Percentiles rank a stretch among this genome's conserved stretches.
These are phyloP conservation scores for Curvularia spicifera DNA, from an alignment of 2,329 filamentous ascomycete genomes.

Conservation along the genomic window DNA sequence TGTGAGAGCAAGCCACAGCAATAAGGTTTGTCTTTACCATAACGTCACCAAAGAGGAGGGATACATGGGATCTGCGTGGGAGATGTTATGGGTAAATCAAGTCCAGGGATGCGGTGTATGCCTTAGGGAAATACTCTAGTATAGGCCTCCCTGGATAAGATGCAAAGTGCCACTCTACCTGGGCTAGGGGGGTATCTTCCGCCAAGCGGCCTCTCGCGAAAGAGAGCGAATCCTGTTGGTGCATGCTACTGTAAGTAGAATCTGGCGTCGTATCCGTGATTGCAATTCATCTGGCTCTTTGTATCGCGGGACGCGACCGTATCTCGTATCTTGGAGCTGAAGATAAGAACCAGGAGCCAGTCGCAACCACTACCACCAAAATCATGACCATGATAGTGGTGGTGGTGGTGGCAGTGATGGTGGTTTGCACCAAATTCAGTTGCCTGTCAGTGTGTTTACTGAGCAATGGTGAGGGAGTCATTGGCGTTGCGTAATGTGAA, in stretches of 20 bases:
- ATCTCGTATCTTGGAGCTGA: slow-evolving; percentile 8
- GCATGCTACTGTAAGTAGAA: slow-evolving; percentile 5
- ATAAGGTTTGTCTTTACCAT: not conserved
- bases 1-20: slow-evolving; percentile 2
- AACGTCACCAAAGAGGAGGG: not conserved
- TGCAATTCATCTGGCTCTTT: slow-evolving; percentile 27
- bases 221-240: slow-evolving; percentile 1
- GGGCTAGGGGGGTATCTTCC: not conserved
- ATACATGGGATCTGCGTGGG: not conserved
- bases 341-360: slow-evolving; percentile 11
- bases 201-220: too few species aligned
- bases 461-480: slow-evolving; percentile 1
- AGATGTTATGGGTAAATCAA: not conserved
- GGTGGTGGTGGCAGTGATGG: not conserved
- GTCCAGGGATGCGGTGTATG: not conserved
- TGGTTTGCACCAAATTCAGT: slow-evolving; percentile 2
- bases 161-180: not conserved
- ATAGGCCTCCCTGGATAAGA: not conserved
- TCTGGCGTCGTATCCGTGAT: slow-evolving; percentile 28
- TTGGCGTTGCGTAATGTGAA: slow-evolving; percentile 24
- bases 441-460: slow-evolving; percentile 1
- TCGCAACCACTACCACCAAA: slow-evolving; percentile 1
- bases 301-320: slow-evolving; percentile 24
- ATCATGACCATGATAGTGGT: not conserved
- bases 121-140: not conserved